Evolutionary conservation across 768 basidiomycete genomes (phyloP).

Genomic region (Macrocybe gigantea): DNA sequence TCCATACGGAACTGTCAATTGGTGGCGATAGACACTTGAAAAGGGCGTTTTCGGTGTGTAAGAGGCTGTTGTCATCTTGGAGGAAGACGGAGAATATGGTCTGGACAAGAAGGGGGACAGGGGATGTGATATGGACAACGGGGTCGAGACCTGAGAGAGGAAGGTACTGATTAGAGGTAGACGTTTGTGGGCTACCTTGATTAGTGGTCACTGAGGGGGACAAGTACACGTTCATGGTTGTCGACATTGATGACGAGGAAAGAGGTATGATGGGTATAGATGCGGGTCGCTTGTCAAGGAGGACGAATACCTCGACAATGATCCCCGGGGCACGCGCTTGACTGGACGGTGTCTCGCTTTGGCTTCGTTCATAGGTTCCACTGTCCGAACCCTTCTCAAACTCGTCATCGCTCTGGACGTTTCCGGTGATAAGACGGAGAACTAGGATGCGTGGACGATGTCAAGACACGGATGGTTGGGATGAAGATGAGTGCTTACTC

Average conservation of each 20-base stretch:
- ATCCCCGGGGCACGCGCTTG: no score
- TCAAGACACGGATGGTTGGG: background rate
- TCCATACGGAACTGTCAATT: constrained; percentile 17
- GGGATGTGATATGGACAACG: constrained; percentile 45
- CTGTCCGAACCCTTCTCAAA: no score
- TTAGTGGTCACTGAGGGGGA: background rate
- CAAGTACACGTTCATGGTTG: constrained; percentile 15
- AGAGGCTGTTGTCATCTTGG: constrained; percentile 26
- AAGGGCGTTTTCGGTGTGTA: constrained; percentile 37
- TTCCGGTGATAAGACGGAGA: no score
- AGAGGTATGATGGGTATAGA: constrained; percentile 14
- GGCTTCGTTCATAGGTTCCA: no score
- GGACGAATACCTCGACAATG: no score
- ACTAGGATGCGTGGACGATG: background rate
- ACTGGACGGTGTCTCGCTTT: no score
- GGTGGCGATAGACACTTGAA: constrained; percentile 21
- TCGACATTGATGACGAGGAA: constrained; percentile 10
- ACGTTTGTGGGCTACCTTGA: no score
- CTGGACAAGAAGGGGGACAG: constrained; percentile 32
- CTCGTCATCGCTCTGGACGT: no score
- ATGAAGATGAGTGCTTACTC: constrained; percentile 15
- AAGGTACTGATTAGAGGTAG: no score
- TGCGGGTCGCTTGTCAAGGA: background rate
- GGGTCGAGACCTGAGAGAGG: constrained; percentile 32
- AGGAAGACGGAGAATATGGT: constrained; percentile 41